These are phyloP conservation scores for Tylopilus balloui DNA, from an alignment of 768 basidiomycete species.

Conservation along the genomic window DNA sequence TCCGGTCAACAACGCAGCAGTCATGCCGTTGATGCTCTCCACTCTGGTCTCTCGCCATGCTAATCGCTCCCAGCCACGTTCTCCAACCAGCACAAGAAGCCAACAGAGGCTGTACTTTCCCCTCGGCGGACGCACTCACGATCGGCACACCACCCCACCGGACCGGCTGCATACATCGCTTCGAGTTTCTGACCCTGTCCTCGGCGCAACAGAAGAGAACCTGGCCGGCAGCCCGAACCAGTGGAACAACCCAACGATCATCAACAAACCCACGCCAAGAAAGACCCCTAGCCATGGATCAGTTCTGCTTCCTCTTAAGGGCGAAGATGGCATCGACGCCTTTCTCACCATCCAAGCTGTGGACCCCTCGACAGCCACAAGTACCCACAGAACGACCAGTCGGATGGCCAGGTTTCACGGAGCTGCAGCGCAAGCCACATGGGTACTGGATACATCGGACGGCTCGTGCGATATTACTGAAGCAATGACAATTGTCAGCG, in stretches of 20 bases:
- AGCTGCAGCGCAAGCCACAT: background rate
- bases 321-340: background rate
- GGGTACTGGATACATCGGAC: background rate
- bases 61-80: background rate
- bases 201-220: constrained; percentile 16
- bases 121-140: constrained; percentile 12
- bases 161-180: constrained; percentile 20
- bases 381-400: background rate
- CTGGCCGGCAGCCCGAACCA: constrained; percentile 1
- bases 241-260: background rate
- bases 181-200: constrained; percentile 22
- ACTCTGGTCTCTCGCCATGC: constrained; percentile 2
- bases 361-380: background rate
- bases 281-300: background rate
- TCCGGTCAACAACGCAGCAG: too few relatives aligned
- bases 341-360: background rate
- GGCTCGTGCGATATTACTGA: constrained; percentile 10
- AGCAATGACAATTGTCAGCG: background rate
- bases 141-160: constrained; percentile 8
- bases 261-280: background rate
- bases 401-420: background rate
- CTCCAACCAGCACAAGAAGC: background rate
- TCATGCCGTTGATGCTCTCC: constrained; percentile 8
- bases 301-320: background rate
- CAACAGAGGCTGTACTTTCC: constrained; percentile 9